These are phyloP conservation scores for Wickerhamiella pararugosa DNA, from an alignment of 1,139 yeast genomes.

Conservation along the genomic window DNA sequence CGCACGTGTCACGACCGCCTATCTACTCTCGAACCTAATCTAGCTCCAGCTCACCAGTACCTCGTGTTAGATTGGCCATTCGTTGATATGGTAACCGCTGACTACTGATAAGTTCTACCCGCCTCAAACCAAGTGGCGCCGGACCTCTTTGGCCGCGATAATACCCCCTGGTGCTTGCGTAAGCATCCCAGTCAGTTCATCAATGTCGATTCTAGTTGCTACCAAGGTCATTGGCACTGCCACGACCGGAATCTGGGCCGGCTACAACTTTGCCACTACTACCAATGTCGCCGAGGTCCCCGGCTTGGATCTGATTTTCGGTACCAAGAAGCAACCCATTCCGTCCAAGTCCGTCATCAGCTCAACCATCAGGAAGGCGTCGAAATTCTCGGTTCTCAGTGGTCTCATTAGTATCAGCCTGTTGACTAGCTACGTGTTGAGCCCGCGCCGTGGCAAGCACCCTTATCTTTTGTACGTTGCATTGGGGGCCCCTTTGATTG, in stretches of 20 bases:
- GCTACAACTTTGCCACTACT: constrained; percentile 14
- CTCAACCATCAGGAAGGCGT: not conserved
- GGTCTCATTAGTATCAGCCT: constrained; percentile 10
- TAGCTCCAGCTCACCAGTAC: no score
- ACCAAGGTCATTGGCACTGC: constrained; percentile 16
- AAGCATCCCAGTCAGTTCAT: no score
- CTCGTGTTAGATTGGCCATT: no score
- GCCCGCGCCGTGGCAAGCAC: constrained; percentile 14
- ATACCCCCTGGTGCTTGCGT: no score
- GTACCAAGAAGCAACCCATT: not conserved
- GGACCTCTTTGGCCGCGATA: no score
- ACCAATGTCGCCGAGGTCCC: not conserved
- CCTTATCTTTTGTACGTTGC: constrained; percentile 17
- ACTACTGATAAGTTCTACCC: no score
- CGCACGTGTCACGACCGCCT: no score
- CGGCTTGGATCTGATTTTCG: not conserved
- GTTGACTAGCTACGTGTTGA: constrained; percentile 9
- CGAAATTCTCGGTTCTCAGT: constrained; percentile 10
- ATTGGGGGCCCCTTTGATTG: constrained; percentile 16
- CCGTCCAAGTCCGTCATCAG: not conserved
- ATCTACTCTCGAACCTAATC: no score
- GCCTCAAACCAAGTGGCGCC: no score
- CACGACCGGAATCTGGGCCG: constrained; percentile 18
- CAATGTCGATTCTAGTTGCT: constrained; percentile 8
- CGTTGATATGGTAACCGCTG: no score